Evolutionary conservation across 1,284 basidiomycete genomes (phyloP), one percentile per base, ranked within the genome.

Genomic region (Boletellus dicymbophilus): DNA sequence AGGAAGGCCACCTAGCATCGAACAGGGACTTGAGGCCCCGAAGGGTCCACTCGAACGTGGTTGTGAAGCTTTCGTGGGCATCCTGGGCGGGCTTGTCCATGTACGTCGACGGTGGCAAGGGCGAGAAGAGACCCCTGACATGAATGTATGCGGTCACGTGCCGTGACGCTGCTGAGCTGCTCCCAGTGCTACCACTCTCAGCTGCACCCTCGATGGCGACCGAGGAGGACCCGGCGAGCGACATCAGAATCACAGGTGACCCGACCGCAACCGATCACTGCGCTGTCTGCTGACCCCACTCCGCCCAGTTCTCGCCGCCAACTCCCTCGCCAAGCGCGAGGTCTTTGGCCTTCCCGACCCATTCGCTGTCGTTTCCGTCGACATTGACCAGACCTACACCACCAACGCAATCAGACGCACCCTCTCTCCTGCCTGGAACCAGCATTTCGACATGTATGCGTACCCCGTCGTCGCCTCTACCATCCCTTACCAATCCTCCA

Each of bases 321-420:
- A 88, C 70, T 90, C 89, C 30, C 79, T 97, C 44, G 85, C 82
- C 58, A 97, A 96, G 72, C 85, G 94, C 48, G 94, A 97, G 70
- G 81, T 97, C 36, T 90, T 96, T 67, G 81, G 93, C 57, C 81
- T 97, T 11, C 96, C 96, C 0, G 95, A 98, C 71, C 95, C 96
- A 4, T 98, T 98, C 69, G 95, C 95, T 21, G 93, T 98, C 39
- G 85, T 98, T 58, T 95, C 93, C 15, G 93, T 98, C 52, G 96
- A 98, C 69, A 90, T 90, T 43, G 92, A 97, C 69, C 95, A 98
- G 73, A 96, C 94, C 4, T 88, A 88, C 69, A 94, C 93, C 21
- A 98, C 95, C 5, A 85, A 83, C 52, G 86, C 92, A 51, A 82
- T 90, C 69, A 93, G 85, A 72, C 86, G 82, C 71, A 88, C 91